Percentiles rank a stretch among this genome's conserved stretches.
These are phyloP conservation scores for Tagetes erecta DNA, from an alignment of 129 eudicot genomes.

Conservation along the genomic window DNA sequence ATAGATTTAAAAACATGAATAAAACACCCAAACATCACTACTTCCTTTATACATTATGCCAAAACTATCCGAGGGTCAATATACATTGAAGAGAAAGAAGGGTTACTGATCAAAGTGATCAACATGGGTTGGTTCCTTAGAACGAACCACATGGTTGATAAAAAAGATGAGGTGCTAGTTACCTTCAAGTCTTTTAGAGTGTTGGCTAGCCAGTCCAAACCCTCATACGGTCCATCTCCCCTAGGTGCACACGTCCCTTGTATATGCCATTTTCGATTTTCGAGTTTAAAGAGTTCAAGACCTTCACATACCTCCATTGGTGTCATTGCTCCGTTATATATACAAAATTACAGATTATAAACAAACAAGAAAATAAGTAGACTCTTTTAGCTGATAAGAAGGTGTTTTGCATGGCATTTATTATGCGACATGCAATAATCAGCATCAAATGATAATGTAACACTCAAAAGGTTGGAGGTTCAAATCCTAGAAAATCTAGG, in stretches of 20 bases:
- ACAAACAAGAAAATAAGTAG: not conserved
- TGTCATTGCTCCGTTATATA: constrained; percentile 90
- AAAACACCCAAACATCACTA: constrained; percentile 26
- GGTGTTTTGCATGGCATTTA: not conserved
- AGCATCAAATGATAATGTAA: no score
- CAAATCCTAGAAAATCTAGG: no score
- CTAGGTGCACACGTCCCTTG: constrained; percentile 95
- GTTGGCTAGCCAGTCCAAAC: constrained; percentile 92
- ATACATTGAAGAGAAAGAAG: constrained; percentile 20
- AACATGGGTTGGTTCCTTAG: constrained; percentile 17
- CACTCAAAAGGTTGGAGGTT: no score
- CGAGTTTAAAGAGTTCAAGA: constrained; percentile 76
- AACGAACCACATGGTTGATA: constrained; percentile 28
- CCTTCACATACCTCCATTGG: constrained; percentile 98
- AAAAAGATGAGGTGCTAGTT: constrained; percentile 66
- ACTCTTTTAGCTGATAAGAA: not conserved
- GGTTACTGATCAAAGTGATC: constrained; percentile 27
- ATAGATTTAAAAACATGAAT: constrained; percentile 19
- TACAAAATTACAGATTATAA: not conserved
- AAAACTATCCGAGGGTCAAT: constrained; percentile 21
- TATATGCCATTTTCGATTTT: constrained; percentile 92
- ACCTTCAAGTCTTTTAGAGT: constrained; percentile 88
- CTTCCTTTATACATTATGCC: constrained; percentile 34
- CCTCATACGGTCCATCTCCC: constrained; percentile 96
- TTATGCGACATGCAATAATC: not conserved